Evolutionary conservation across 176 grass and related monocot genomes (phyloP), one percentile per base, ranked within the genome.

Genomic region (Carex pumila): DNA sequence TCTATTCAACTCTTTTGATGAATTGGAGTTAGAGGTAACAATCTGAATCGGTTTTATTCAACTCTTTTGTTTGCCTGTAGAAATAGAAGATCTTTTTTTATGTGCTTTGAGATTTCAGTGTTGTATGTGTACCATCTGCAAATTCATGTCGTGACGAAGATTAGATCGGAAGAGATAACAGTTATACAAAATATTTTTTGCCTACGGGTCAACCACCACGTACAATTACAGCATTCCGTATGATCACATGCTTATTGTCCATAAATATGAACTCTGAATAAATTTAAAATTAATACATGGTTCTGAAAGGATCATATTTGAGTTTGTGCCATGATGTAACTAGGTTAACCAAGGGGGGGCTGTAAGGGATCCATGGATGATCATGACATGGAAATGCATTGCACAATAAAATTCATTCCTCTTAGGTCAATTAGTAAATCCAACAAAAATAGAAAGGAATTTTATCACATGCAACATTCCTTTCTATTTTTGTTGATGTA

Each of bases 1-100:
- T 45, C 43, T 82, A 12, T 82, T 82, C 63, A 82, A 82, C 59
- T 82, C 80, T 65, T 82, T 82, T 31, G 80, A 82, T 82, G 80
- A 66, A 63, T 32, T 82, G 39, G 80, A 82, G 61, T 29, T 39
- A 10, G 80, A 82, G 80, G 80, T 82, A 67, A 81, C 58, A 39
- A 21, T 21, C 13, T 14, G 1, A 15, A 70, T 70, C 3, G 80
- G 61, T 67, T 45, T 22, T 82, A 12, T 82, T 82, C 63, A 82
- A 82, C 37, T 82, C 80, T 65, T 67, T 82, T 31, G 61, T 66
- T 82, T 69, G 2, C 56, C 18, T 59, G 56, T n/a, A 18, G 17
- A 56, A 14, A 59, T n/a, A 59, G 15, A 59, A 65, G 62, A 65
- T 65, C 14, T 25, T 25, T 25, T 25, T 25, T 25, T 25, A 25